A percentile compares a stretch with the other conserved stretches of the same genome.
These are phyloP conservation scores for Hirsutella minnesotensis DNA, from an alignment of 2,329 filamentous ascomycete species.

Conservation along the genomic window DNA sequence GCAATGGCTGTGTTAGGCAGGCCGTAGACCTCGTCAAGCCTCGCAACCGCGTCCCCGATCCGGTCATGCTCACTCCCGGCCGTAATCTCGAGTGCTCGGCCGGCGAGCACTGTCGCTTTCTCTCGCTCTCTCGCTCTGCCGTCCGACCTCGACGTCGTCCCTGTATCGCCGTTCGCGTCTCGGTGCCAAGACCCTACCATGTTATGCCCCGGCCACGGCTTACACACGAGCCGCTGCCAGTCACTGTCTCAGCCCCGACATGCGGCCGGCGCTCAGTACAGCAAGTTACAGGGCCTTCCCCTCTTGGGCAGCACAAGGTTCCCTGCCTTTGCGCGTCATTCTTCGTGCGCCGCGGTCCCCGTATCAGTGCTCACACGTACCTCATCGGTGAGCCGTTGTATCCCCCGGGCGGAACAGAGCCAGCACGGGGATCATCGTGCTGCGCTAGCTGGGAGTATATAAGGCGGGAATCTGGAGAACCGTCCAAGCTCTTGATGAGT, in stretches of 20 bases:
- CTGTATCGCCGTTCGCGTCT: neutral
- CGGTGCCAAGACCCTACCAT: neutral
- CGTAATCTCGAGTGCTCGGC: neutral
- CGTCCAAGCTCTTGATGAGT: too few species aligned
- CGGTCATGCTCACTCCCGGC: neutral
- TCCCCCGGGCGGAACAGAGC: neutral
- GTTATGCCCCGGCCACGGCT: neutral
- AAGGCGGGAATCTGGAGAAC: neutral
- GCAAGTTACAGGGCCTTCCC: too few species aligned
- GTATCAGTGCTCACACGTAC: neutral
- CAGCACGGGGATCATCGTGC: neutral
- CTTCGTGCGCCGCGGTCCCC: neutral
- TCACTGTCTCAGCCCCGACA: slow-evolving; percentile 1
- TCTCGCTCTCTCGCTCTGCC: too few species aligned
- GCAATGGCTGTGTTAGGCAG: too few species aligned
- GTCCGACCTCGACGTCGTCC: neutral
- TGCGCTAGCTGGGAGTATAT: neutral
- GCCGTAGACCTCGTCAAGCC: too few species aligned
- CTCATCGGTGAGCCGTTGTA: neutral
- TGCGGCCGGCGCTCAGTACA: neutral
- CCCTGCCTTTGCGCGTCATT: neutral
- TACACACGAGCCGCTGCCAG: neutral
- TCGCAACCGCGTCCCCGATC: neutral
- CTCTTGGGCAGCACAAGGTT: neutral
- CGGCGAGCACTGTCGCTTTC: too few species aligned